Evolutionary conservation across 31 red algal genomes (phyloP), one percentile per base, ranked within the genome.

Genomic region (Asparagopsis taxiformis): DNA sequence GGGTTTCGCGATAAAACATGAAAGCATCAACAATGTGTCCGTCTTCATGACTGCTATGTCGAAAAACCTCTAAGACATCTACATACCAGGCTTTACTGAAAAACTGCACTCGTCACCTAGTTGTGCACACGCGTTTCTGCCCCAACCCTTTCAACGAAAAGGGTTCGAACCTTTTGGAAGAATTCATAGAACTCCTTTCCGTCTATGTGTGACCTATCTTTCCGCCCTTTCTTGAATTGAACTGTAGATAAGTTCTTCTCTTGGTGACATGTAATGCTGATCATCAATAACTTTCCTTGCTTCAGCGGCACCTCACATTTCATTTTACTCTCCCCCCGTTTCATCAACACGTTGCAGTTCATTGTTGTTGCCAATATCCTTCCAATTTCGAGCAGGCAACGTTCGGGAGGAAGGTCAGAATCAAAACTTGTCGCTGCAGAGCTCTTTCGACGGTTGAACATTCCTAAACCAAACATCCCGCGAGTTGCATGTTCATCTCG

Each of bases 311-410:
- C 64, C 39, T 77, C 86, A 33, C 69, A 80, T 53, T 81, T 80
- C 66, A 90, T 81, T 50, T 90, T 90, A 0, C 51, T 75, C 59
- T 90, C 86, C 21, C 76, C 76, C 15, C 70, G 37, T 59, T 90
- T 90, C 76, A 90, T 90, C 60, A 90, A 46, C 43, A 90, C 86
- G n/a, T 59, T 62, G 38, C 86, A 90, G 9, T 69, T 54, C 75
- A 90, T 80, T 35, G 68, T 70, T 41, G 76, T 79, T n/a, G n/a
- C n/a, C 7, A 90, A 76, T 20, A 80, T 75, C 34, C 74, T 55
- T 29, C 86, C 86, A 56, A 90, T 61, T 38, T 81, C 74, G 23
- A 82, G 49, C 60, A 75, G 41, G 32, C 86, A 90, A 24, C 74
- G 36, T 13, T 90, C 76, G 10, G 86, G 86, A 32, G 69, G 56